Percentiles rank a stretch among this genome's conserved stretches.
phyloP scores from a whole-genome alignment of 306 rosid genomes.

The Quercus parvula region DNA sequence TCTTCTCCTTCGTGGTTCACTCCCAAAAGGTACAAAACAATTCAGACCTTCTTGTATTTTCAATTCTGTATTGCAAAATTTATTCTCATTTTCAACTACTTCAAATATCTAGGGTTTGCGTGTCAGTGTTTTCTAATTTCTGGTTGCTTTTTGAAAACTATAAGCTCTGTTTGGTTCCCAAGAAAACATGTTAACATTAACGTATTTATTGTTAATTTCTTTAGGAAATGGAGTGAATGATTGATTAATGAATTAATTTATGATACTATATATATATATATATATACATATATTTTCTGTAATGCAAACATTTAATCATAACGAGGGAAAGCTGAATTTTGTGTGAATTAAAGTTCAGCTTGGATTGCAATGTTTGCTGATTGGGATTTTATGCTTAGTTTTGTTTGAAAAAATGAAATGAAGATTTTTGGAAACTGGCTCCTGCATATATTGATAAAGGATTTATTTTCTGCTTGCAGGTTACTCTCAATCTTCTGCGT shows the following conservation, averaged over 20 bases:
- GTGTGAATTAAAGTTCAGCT: background rate
- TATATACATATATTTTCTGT: background rate
- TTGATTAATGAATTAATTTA: background rate
- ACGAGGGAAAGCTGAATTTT: background rate
- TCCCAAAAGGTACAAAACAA: conserved; percentile 24
- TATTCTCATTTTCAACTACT: background rate
- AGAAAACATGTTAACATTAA: background rate
- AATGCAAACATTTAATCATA: background rate
- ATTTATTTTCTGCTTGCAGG: conserved; percentile 34
- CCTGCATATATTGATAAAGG: background rate
- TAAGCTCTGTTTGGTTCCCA: background rate
- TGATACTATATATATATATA: too few species aligned
- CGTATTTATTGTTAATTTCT: background rate
- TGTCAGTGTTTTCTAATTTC: background rate
- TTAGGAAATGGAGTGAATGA: background rate
- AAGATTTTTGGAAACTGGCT: background rate
- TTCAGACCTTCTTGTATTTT: background rate
- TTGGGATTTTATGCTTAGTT: background rate
- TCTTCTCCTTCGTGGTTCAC: conserved; percentile 35
- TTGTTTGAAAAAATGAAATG: background rate
- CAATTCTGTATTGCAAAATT: background rate
- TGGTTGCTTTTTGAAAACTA: background rate
- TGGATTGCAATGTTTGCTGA: background rate
- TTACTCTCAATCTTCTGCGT: conserved; percentile 62
- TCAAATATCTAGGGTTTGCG: background rate